Evolutionary conservation across 2,329 filamentous ascomycete genomes (phyloP), one percentile per base, ranked within the genome.

Genomic region (Cytospora mali): DNA sequence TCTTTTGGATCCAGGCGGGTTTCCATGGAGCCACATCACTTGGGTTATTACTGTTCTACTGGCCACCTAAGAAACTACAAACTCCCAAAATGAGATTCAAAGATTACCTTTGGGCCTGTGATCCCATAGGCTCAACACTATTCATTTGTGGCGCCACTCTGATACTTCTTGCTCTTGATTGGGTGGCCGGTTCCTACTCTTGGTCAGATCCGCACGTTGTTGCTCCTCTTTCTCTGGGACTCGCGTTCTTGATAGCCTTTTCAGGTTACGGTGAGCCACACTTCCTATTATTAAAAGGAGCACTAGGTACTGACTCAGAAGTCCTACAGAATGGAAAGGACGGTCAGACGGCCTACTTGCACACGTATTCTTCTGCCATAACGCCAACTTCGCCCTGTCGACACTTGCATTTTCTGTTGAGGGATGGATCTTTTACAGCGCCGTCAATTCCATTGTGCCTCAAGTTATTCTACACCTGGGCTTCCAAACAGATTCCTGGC

Each of bases 1-100:
- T 86, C 66, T 86, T 84, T 69, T 86, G 83, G 83, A 83, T 85
- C 16, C 83, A 85, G 70, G 82, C 82, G 1, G 81, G 75, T 7
- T 80, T 85, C 64, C 82, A 84, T 64, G 75, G 76, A 10, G 71
- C 77, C 16, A 82, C 80, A 0, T 75, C 77, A 2, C 39, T 82
- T 0, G 81, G 82, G 4, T 70, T 85, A 33, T 69, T 84, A 35
- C 65, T 77, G 28, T 78, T 81, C 70, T 79, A 83, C 74, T 76
- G 76, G 74, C 78, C 78, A 28, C 75, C 76, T 4, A 77, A 77
- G 65, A 71, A n/a, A 69, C 51, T 65, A 66, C 7, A 74, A 77
- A 54, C 75, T 27, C 71, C 74, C 1, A 76, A 73, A 58, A 75
- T 79, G 74, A 69, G 73, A 3, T 59, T 77, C 28, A 70, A 71